Base-by-base conservation (phyloP, 129 eudicot genomes). In the Flaveria trinervia region DNA sequence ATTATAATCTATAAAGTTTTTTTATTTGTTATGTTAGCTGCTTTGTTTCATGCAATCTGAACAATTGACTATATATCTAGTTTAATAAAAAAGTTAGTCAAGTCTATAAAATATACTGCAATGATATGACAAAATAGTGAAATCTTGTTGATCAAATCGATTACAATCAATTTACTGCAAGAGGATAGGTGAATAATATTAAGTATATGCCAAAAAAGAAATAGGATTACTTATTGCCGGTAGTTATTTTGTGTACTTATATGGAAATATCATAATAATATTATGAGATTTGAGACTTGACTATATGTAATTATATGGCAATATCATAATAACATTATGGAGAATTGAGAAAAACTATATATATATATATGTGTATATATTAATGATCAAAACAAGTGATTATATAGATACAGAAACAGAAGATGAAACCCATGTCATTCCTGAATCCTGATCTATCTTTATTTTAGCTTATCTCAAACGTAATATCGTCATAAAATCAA, bases 301-400 rank as follows among this genome's bases (percentile, higher is more conserved):
- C 36, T 13, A 20, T 9, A 28, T 57, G 65, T 57, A 57, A 70
- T 16, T 46, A 28, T 48, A 16, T 49, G 64, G 62, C 14, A n/a
- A 62, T 45, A 20, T 20, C n/a, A 62, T 62, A 41, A n/a, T 13
- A 20, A 20, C 18, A 28, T 48, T 10, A 28, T 61, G 41, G 41
- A 61, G 12, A 61, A 13, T n/a, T 48, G 52, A 48, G 16, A 54
- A 54, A n/a, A 54, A 54, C 23, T 17, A 28, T 4, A 14, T 14
- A 61, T 61, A n/a, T n/a, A n/a, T n/a, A 36, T 62, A 28, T 62
- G 44, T 14, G 7, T 62, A n/a, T 26, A 9, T 62, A 26, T 26
- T 25, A 28, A 26, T 30, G 39, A 62, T 62, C 44, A 62, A 62
- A 62, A 12, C 68, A 62, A 62, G 68, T 62, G 18, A 62, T 25